Evolutionary conservation across 768 basidiomycete species (phyloP).

Genomic region (Clathrus columnatus): DNA sequence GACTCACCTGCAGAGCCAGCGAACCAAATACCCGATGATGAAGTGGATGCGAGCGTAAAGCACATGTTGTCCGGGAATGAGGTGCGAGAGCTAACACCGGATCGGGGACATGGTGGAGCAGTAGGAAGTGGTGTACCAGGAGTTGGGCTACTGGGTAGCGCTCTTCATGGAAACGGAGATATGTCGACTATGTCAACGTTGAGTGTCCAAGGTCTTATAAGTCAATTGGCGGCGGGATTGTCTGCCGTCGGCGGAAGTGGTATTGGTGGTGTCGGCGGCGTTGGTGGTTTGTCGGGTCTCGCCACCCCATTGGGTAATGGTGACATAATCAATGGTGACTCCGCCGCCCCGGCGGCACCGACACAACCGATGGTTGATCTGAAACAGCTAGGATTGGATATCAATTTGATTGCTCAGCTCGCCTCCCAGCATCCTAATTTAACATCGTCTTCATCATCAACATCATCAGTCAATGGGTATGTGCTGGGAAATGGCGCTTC

Average conservation of each 20-base stretch:
- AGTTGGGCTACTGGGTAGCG: not conserved
- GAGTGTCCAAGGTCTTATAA: conserved; percentile 9
- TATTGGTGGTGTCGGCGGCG: conserved; percentile 34
- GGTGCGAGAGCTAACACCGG: conserved; percentile 21
- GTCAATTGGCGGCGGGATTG: conserved; percentile 7
- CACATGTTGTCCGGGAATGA: conserved; percentile 65
- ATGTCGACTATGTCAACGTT: not conserved
- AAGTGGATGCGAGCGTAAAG: conserved; percentile 52
- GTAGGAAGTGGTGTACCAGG: not conserved
- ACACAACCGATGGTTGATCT: conserved; percentile 19
- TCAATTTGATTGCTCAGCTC: conserved; percentile 32
- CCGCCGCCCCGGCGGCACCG: conserved; percentile 30
- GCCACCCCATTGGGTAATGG: conserved; percentile 27
- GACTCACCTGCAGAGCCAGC: conserved; percentile 69
- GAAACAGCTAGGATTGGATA: conserved; percentile 36
- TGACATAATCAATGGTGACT: conserved; percentile 21
- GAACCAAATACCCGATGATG: conserved; percentile 53
- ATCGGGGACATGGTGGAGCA: not conserved
- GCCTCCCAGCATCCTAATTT: conserved; percentile 30
- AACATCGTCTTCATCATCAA: conserved; percentile 33
- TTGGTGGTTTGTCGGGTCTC: conserved; percentile 62
- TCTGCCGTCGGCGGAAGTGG: conserved; percentile 14
- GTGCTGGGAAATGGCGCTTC: not conserved
- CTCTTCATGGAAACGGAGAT: not conserved
- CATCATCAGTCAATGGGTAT: conserved; percentile 37